phyloP scores from a whole-genome alignment of 169 alveolate species.

The Miamiensis avidus region DNA sequence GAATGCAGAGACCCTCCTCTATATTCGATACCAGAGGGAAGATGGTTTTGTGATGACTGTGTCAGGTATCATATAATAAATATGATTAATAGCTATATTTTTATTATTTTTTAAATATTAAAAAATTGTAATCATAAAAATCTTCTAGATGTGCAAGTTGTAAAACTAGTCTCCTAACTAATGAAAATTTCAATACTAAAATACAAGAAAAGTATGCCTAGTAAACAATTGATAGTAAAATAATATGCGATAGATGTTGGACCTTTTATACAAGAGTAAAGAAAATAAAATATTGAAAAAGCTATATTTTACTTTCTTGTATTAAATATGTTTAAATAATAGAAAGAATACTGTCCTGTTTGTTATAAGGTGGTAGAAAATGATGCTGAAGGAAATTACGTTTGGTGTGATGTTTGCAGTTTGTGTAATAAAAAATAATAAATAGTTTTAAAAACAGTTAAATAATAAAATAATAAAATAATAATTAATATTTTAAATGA shows the following conservation, averaged over 20 bases:
- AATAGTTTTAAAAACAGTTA: neutral
- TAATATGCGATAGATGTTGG: slow-evolving; percentile 25
- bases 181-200: slow-evolving; percentile 13
- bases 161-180: neutral
- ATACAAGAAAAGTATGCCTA: slow-evolving; percentile 4
- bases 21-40: slow-evolving; percentile 27
- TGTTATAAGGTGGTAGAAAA: slow-evolving; percentile 17
- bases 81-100: no score
- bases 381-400: slow-evolving; percentile 10
- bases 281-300: no score
- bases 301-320: neutral
- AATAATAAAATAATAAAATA: no score
- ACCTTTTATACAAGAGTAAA: slow-evolving; percentile 3
- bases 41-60: slow-evolving; percentile 55
- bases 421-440: slow-evolving; percentile 7
- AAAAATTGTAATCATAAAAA: no score
- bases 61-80: neutral
- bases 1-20: slow-evolving; percentile 46
- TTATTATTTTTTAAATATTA: no score
- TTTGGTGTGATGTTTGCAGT: slow-evolving; percentile 16
- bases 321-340: neutral
- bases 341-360: slow-evolving; percentile 27
- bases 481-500: no score
- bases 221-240: slow-evolving; percentile 12
- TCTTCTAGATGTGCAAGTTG: slow-evolving; percentile 1